Percentiles rank a stretch among this genome's conserved stretches.
These are phyloP conservation scores for Entelexis sorbosivorans DNA, from an alignment of 1,139 yeast genomes.

Conservation along the genomic window DNA sequence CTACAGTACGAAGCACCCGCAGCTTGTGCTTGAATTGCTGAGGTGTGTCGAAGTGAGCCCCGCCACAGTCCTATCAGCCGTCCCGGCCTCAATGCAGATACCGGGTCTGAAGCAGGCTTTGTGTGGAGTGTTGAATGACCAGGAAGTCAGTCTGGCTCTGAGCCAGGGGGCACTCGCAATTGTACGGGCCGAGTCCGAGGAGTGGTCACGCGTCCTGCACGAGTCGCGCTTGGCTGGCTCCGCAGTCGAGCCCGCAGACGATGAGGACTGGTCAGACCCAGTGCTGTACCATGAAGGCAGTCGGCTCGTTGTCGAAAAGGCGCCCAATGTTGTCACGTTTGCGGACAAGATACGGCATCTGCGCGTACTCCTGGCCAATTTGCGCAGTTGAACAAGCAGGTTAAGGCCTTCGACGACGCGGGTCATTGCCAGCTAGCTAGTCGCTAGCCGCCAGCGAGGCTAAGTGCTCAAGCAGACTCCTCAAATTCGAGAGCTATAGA, in stretches of 20 bases:
- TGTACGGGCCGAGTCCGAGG: slow-evolving; percentile 29
- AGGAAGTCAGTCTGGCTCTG: slow-evolving; percentile 48
- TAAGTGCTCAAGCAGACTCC: too few relatives aligned
- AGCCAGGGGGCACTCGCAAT: slow-evolving; percentile 52
- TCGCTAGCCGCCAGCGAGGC: too few relatives aligned
- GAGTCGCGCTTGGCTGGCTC: slow-evolving; percentile 9
- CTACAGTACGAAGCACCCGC: slow-evolving; percentile 61
- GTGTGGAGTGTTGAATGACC: slow-evolving; percentile 51
- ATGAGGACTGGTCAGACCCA: slow-evolving; percentile 7
- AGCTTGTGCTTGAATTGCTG: slow-evolving; percentile 61
- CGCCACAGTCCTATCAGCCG: slow-evolving; percentile 49
- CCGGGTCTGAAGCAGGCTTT: slow-evolving; percentile 56
- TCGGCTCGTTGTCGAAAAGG: neutral
- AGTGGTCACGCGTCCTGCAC: slow-evolving; percentile 11
- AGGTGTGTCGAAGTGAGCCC: slow-evolving; percentile 63
- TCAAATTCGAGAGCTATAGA: too few relatives aligned
- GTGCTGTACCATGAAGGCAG: neutral
- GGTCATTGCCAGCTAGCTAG: too few relatives aligned
- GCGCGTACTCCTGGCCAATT: neutral
- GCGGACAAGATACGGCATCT: slow-evolving; percentile 18
- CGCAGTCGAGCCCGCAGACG: neutral
- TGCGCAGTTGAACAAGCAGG: neutral
- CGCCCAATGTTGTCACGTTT: neutral
- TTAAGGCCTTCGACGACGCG: too few relatives aligned
- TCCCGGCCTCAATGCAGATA: slow-evolving; percentile 53